Conservation (phyloP, 106 monocot species). For the Acanthochlamys bracteata region DNA sequence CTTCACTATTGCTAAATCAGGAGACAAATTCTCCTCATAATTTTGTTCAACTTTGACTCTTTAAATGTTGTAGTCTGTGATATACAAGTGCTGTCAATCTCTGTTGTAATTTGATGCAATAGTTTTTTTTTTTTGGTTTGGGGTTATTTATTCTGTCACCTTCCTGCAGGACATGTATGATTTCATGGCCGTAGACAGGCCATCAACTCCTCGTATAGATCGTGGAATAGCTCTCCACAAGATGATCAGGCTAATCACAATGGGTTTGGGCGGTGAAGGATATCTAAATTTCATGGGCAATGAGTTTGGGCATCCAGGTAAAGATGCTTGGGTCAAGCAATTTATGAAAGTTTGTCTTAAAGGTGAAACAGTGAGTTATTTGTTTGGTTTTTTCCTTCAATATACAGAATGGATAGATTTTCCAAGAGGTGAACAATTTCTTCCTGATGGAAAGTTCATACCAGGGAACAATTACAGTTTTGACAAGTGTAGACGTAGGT, state of each 20-base stretch:
- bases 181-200: conserved; percentile 81
- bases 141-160: neutral
- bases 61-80: no score
- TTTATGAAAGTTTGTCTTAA: neutral
- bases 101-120: no score
- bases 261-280: conserved; percentile 95
- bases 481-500: conserved; percentile 93
- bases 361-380: neutral
- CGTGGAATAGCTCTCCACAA: conserved; percentile 97
- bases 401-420: conserved; percentile 96
- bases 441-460: conserved; percentile 57
- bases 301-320: conserved; percentile 99
- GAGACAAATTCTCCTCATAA: no score
- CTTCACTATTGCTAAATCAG: no score
- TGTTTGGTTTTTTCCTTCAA: neutral
- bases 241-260: conserved; percentile 93
- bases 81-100: no score
- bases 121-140: neutral
- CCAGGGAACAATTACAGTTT: conserved; percentile 80
- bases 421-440: conserved; percentile 68
- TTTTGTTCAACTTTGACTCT: no score
- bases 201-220: conserved; percentile 87
- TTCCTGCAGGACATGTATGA: conserved; percentile 86
- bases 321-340: neutral
- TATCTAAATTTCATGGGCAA: conserved; percentile 99